Evolutionary conservation across 441 rosid species (phyloP), one percentile per base, ranked within the genome.

Genomic region (Erysimum cheiri): DNA sequence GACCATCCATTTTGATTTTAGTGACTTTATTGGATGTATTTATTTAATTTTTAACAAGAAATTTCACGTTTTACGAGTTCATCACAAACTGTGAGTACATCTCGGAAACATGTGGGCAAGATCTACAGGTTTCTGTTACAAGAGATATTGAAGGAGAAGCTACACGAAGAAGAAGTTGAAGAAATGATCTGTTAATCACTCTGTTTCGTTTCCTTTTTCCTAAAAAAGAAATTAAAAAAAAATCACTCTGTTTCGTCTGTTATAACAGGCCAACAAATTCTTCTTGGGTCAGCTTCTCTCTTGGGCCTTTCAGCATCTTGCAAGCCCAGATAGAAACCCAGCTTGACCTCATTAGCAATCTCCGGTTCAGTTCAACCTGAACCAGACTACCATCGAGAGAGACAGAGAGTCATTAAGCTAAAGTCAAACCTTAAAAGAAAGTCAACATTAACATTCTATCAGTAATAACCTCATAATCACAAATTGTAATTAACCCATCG

Each of bases 401-500:
- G 39, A n/a, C 2, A 31, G 4, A 50, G 8, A 22, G 39, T 31
- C 2, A 31, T n/a, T 53, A 6, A 53, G n/a, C 59, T 17, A 22
- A 53, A 53, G 59, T 53, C 33, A 50, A 50, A 22, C 54, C 53
- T 48, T 12, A 50, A 50, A 52, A 2, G 9, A 31, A 50, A 26
- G 17, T 52, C 36, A 52, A 13, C 17, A 29, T 28, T 50, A 52
- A 52, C 19, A 52, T n/a, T n/a, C n/a, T n/a, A n/a, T n/a, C n/a
- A n/a, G n/a, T n/a, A n/a, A n/a, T n/a, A n/a, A n/a, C n/a, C n/a
- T n/a, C n/a, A n/a, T n/a, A n/a, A n/a, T 41, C 8, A 41, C 3
- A 15, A 41, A 41, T 41, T 47, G 26, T 47, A 8, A 47, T 47
- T n/a, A 47, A 17, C 19, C 28, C 52, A 47, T 19, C 5, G 19